Percentiles rank a stretch among this genome's conserved stretches.
Conservation (phyloP, 2,329 filamentous ascomycete species). For the Metarhizium rileyi region DNA sequence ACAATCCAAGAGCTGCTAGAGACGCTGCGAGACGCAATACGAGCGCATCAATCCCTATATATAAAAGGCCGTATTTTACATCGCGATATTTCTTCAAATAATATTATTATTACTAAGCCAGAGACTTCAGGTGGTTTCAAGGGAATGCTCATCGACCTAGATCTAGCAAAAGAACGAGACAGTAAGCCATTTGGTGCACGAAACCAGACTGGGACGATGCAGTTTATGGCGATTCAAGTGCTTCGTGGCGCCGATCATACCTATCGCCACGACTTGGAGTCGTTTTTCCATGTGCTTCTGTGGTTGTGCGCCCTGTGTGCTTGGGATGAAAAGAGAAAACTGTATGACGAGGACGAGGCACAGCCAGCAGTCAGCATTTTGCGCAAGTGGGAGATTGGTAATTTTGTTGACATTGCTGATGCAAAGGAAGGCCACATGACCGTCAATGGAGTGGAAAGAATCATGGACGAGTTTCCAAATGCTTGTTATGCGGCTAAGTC, state of each 20-base stretch:
- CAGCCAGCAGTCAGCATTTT: not conserved
- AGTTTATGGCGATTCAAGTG: not conserved
- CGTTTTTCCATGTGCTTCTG: constrained; percentile 6
- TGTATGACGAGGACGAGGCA: not conserved
- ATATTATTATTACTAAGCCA: constrained; percentile 24
- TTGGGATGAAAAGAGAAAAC: not conserved
- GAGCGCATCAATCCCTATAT: constrained; percentile 19
- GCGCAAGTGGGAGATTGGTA: not conserved
- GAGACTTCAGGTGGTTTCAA: constrained; percentile 9
- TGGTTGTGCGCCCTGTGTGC: constrained; percentile 2
- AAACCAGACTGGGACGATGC: constrained; percentile 2
- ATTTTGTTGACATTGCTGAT: not conserved
- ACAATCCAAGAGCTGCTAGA: constrained; percentile 9
- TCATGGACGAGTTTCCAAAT: constrained; percentile 2
- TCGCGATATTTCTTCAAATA: constrained; percentile 24
- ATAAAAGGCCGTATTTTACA: constrained; percentile 20
- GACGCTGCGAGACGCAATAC: constrained; percentile 20
- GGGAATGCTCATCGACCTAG: constrained; percentile 16
- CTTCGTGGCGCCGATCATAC: not conserved
- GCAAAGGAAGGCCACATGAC: constrained; percentile 1
- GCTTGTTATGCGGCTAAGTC: not conserved
- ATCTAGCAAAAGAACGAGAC: constrained; percentile 6
- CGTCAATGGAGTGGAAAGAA: not conserved
- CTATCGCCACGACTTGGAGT: constrained; percentile 4
- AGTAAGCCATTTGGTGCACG: not conserved